Evolutionary conservation across 495 filamentous ascomycete genomes (phyloP), one percentile per base, ranked within the genome.

Genomic region (Cryomyces minteri): DNA sequence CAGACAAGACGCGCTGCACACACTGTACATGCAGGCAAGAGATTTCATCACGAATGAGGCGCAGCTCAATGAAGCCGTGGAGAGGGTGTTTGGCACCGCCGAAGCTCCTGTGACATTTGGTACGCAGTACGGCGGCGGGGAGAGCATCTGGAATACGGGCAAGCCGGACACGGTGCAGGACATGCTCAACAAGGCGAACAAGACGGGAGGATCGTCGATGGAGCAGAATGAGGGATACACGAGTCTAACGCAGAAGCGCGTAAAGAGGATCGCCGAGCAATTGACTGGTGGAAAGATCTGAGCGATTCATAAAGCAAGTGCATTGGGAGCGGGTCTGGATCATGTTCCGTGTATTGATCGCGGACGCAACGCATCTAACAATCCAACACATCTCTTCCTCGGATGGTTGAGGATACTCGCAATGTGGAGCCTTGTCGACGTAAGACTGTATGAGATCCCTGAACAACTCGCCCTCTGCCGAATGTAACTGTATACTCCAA

Each of bases 201-300:
- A 51, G 32, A 41, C 40, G 5, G 44, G 44, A 14, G 49, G 58
- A 30, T 58, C 48, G 31, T 60, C 60, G 10, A 31, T 44, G 39
- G 53, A 49, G 11, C 49, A 32, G 6, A 47, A 64, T 53, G 54
- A 59, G 46, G 45, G 61, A 62, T 52, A 43, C 51, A 39, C 48
- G 48, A 54, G 60, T 54, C n/a, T 73, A 8, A 63, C 59, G 25
- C 67, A 70, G 51, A 61, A 72, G 51, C 70, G 79, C 60, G 63
- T 81, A 51, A 72, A 67, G 64, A 71, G 67, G 59, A 68, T 84
- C 53, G 74, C 68, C 14, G 79, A 84, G 62, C 66, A 74, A 57
- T 62, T 84, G 49, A 82, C 76, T 14, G 79, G 79, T 36, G 79
- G 79, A 46, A 82, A 78, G 66, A 25, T 25, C 18, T 25, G 18